Percentiles rank a stretch among this genome's conserved stretches.
Conservation (phyloP, 306 rosid genomes). For the Sicyos edulis region DNA sequence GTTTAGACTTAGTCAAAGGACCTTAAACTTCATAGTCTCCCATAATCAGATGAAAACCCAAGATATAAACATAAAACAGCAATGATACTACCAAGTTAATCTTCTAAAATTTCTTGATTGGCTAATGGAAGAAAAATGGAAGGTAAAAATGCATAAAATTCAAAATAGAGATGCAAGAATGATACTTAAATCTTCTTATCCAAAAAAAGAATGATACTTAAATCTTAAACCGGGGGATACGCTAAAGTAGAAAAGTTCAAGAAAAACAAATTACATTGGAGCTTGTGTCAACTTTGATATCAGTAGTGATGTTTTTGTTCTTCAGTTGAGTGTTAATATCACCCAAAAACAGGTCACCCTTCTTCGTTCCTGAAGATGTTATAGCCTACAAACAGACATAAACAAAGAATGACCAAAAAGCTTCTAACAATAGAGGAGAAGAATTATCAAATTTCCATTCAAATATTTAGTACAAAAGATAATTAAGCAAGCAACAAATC, state of each 20-base stretch:
- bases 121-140: not conserved
- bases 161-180: too few relatives aligned
- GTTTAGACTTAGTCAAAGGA: not conserved
- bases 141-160: not conserved
- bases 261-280: slow-evolving; percentile 46
- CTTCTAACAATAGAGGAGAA: not conserved
- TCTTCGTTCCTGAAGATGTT: slow-evolving; percentile 67
- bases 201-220: too few relatives aligned
- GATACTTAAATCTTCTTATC: too few relatives aligned
- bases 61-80: slow-evolving; percentile 4
- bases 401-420: not conserved
- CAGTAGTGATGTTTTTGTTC: slow-evolving; percentile 73
- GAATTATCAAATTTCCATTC: not conserved
- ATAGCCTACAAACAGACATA: slow-evolving; percentile 50
- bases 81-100: not conserved
- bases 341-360: slow-evolving; percentile 61
- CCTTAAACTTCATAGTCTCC: not conserved
- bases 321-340: slow-evolving; percentile 80
- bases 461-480: not conserved
- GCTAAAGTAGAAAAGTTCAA: slow-evolving; percentile 36
- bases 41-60: not conserved
- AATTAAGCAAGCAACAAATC: not conserved
- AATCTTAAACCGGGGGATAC: not conserved
- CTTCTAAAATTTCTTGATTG: not conserved
- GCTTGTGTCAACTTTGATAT: slow-evolving; percentile 72